phyloP scores from a whole-genome alignment of 2,329 filamentous ascomycete genomes.

The Fusarium sp. region DNA sequence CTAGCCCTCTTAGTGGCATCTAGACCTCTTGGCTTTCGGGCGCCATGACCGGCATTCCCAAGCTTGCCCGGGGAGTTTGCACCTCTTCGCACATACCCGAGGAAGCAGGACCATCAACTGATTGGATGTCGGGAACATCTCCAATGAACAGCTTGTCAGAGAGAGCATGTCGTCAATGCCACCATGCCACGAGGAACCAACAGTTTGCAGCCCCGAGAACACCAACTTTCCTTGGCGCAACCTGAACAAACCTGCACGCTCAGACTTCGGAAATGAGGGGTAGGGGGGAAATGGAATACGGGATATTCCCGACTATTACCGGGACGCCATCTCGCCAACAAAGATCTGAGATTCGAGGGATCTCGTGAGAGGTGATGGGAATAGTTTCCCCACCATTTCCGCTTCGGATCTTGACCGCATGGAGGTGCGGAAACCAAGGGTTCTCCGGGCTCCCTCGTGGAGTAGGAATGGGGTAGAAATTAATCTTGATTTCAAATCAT shows the following conservation, averaged over 20 bases:
- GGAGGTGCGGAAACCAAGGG: not conserved
- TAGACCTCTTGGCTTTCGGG: constrained; percentile 10
- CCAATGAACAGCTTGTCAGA: not conserved
- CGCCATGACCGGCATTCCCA: constrained; percentile 5
- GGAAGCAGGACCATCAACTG: not conserved
- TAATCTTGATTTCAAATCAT: not conserved
- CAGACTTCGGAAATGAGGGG: constrained; percentile 7
- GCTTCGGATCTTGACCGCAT: not conserved
- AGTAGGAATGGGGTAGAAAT: not conserved
- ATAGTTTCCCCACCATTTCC: not conserved
- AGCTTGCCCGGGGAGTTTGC: not conserved
- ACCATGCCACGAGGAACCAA: not conserved
- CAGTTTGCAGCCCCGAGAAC: constrained; percentile 1
- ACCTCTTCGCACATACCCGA: constrained; percentile 19
- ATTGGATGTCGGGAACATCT: constrained; percentile 10
- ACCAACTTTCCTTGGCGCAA: not conserved
- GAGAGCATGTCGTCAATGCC: not conserved
- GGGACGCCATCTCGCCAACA: constrained; percentile 16
- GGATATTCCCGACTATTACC: constrained; percentile 23
- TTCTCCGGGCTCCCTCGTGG: not conserved
- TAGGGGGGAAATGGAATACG: not conserved
- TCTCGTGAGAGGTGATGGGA: constrained; percentile 6
- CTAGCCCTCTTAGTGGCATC: constrained; percentile 19
- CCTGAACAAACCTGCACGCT: not conserved
- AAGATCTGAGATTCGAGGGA: constrained; percentile 29